Evolutionary conservation across 306 rosid genomes (phyloP).

Genomic region (Clitoria ternatea): DNA sequence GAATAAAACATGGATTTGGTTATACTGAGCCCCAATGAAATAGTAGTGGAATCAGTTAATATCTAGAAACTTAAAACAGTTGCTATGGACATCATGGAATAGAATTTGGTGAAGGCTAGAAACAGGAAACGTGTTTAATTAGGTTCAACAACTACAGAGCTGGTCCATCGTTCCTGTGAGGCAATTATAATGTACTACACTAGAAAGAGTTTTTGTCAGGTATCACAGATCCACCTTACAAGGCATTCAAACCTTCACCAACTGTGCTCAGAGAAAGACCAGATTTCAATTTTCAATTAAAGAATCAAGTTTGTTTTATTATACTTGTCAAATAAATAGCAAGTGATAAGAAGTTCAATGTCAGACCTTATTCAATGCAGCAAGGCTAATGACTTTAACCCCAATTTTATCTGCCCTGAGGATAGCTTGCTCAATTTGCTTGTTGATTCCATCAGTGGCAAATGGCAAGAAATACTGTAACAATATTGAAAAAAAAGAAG

Average conservation of each 20-base stretch:
- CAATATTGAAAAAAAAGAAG: neutral
- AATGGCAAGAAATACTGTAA: constrained; percentile 88
- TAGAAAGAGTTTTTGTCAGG: neutral
- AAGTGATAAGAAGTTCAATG: neutral
- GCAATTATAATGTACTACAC: constrained; percentile 18
- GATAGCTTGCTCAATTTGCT: constrained; percentile 81
- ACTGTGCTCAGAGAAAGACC: constrained; percentile 34
- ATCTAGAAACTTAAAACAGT: neutral
- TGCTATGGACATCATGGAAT: neutral
- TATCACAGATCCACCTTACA: neutral
- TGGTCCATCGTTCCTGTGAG: neutral
- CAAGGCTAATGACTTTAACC: constrained; percentile 88
- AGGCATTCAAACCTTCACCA: constrained; percentile 30
- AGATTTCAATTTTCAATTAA: constrained; percentile 1
- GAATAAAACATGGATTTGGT: neutral
- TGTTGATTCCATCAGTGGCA: constrained; percentile 83
- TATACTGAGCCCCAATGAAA: too few species aligned
- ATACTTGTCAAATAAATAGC: neutral
- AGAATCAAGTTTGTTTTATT: neutral
- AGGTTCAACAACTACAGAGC: neutral
- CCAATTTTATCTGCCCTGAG: constrained; percentile 85
- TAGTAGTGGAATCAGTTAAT: neutral
- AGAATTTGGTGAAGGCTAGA: neutral
- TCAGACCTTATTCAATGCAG: constrained; percentile 95
- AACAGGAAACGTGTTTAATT: neutral